Evolutionary conservation across 352 stramenopile genomes (phyloP).

Genomic region (Pythium chondricola): DNA sequence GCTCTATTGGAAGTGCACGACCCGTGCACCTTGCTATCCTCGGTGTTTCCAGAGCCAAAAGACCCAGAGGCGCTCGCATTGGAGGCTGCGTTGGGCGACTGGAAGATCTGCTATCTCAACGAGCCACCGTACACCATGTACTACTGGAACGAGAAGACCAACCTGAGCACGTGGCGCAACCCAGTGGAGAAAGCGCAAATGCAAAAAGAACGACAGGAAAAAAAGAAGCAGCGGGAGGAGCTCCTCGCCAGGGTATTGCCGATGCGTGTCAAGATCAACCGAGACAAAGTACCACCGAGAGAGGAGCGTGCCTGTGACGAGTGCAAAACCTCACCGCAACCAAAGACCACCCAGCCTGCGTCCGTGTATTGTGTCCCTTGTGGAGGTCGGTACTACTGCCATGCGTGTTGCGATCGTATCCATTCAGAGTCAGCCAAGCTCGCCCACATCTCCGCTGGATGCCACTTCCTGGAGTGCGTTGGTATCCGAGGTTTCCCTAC

Average conservation of each 20-base stretch:
- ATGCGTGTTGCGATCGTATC: conserved; percentile 35
- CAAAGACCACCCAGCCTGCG: background rate
- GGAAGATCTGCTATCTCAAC: conserved; percentile 46
- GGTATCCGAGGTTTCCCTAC: conserved; percentile 31
- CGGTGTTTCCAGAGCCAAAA: conserved; percentile 30
- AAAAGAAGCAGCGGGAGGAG: conserved; percentile 22
- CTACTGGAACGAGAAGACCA: conserved; percentile 57
- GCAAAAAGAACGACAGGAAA: conserved; percentile 28
- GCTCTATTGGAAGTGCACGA: conserved; percentile 26
- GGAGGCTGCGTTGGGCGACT: conserved; percentile 33
- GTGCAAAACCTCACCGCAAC: background rate
- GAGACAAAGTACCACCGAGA: conserved; percentile 6
- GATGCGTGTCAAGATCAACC: conserved; percentile 40
- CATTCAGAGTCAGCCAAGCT: conserved; percentile 27
- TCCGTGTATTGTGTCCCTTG: conserved; percentile 38
- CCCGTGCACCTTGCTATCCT: conserved; percentile 25
- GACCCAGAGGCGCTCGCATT: conserved; percentile 18
- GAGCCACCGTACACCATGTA: conserved; percentile 57
- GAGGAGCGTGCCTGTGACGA: conserved; percentile 17
- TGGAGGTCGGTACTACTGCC: conserved; percentile 32
- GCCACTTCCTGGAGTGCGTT: conserved; percentile 31
- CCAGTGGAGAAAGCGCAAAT: conserved; percentile 39
- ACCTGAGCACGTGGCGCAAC: conserved; percentile 50
- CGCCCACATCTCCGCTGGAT: conserved; percentile 24
- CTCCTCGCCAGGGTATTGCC: conserved; percentile 33